Evolutionary conservation across 805 yeast genomes (phyloP).

Genomic region (Yamadazyma paraphyllophila): DNA sequence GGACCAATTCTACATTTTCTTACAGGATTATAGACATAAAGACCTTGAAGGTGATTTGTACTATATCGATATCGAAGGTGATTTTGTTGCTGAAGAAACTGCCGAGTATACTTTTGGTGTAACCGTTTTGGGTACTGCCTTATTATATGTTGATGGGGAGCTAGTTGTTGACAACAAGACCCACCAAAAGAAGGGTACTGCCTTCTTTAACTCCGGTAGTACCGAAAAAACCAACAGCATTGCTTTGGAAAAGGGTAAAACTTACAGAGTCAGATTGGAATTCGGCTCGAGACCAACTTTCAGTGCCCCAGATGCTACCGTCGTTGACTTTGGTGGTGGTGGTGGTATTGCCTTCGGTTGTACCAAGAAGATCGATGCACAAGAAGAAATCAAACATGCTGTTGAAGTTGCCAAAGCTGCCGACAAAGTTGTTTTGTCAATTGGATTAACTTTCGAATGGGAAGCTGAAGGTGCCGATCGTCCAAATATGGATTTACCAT

Average conservation of each 20-base stretch:
- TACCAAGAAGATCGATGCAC: slow-evolving; percentile 21
- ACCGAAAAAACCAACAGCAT: slow-evolving; percentile 44
- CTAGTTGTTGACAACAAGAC: slow-evolving; percentile 56
- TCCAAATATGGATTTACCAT: slow-evolving; percentile 26
- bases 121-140: slow-evolving; percentile 53
- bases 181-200: slow-evolving; percentile 46
- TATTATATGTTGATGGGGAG: slow-evolving; percentile 49
- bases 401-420: slow-evolving; percentile 23
- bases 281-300: slow-evolving; percentile 39
- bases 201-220: slow-evolving; percentile 51
- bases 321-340: slow-evolving; percentile 21
- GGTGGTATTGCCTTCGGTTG: slow-evolving; percentile 24
- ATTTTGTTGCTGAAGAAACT: slow-evolving; percentile 44
- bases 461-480: slow-evolving; percentile 33
- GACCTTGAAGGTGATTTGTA: slow-evolving; percentile 24
- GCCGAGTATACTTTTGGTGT: slow-evolving; percentile 53
- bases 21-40: slow-evolving; percentile 20
- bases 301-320: slow-evolving; percentile 14
- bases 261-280: slow-evolving; percentile 45
- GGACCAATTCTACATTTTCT: slow-evolving; percentile 18
- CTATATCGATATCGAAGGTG: slow-evolving; percentile 45
- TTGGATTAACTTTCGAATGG: slow-evolving; percentile 29
- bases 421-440: slow-evolving; percentile 28
- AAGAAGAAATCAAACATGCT: slow-evolving; percentile 26
- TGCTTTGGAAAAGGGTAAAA: slow-evolving; percentile 40